A percentile compares a stretch with the other conserved stretches of the same genome.
Evolutionary conservation across 2,329 filamentous ascomycete genomes (phyloP).

Genomic region (Pseudogymnoascus sp.): DNA sequence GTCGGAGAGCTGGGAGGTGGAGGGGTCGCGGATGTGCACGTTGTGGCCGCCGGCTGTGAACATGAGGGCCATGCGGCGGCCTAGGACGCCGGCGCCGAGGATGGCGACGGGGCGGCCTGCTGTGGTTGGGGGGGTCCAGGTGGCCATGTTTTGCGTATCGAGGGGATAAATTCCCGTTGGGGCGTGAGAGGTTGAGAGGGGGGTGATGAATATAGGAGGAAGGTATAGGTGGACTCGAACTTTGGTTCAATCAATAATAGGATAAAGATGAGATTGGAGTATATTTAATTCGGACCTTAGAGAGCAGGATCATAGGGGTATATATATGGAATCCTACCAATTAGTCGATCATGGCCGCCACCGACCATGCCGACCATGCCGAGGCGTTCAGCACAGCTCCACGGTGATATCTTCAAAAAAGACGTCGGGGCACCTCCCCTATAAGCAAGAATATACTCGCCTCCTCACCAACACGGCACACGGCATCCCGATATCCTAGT

Average conservation of each 20-base stretch:
- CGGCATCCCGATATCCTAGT: neutral
- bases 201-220: neutral
- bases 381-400: neutral
- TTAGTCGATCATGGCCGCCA: neutral
- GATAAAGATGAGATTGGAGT: neutral
- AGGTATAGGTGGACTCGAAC: neutral
- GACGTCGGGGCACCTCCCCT: neutral
- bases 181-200: neutral
- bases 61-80: slow-evolving; percentile 33
- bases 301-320: neutral
- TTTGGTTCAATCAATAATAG: neutral
- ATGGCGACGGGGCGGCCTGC: slow-evolving; percentile 29
- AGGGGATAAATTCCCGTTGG: neutral
- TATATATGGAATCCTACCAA: neutral
- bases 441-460: neutral
- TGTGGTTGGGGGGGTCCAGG: slow-evolving; percentile 18
- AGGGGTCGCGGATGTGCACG: slow-evolving; percentile 37
- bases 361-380: neutral
- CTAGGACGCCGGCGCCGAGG: slow-evolving; percentile 36
- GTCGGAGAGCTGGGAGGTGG: slow-evolving; percentile 28
- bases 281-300: neutral
- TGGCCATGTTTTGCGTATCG: neutral
- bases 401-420: neutral
- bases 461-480: neutral
- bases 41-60: slow-evolving; percentile 37